Base-by-base conservation (phyloP, 805 yeast genomes). In the Metschnikowia peoriensis region DNA sequence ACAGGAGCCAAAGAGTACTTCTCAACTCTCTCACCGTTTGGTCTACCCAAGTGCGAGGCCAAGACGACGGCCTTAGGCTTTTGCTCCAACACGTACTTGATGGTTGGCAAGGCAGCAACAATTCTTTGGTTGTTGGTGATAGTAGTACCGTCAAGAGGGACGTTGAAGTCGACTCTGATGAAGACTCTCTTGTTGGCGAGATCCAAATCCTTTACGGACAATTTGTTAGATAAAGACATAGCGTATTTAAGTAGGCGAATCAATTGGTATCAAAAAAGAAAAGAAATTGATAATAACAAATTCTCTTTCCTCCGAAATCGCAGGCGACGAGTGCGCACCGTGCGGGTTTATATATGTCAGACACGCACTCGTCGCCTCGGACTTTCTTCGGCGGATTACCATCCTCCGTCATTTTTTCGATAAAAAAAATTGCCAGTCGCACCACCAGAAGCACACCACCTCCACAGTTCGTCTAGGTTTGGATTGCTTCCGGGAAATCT, bases 71-170 rank as follows among this genome's bases (percentile, higher is more conserved):
- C 89, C 82, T 87, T 90, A 70, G 99, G 97, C 68, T 88, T 83
- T 63, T 93, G 86, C 70, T 89, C 93, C 71, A 88, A 79, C 50
- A 93, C 97, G 74, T 93, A 94, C 77, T 96, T 76, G 80, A 94
- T 94, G 64, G 99, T 93, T 75, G 99, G 99, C 67, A 96, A 79
- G 63, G 99, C 99, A 72, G 99, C 99, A 67, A 92, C 98, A 70
- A 94, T 94, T 80, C 99, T 88, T 81, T 94, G 98, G 82, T 94
- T 96, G 85, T 96, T 94, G 80, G 99, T 96, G 82, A 94, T 94
- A 72, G 86, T 92, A 68, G 82, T 83, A 65, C 97, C 98, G 70
- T 94, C 98, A 66, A 94, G 85, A 72, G 96, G 96, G 61, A 88
- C 96, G 78, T 88, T 88, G 83, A 88, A 88, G 75, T 93, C 97